Base-by-base conservation (phyloP, 2,329 filamentous ascomycete species). In the Tympanopsis confertula region DNA sequence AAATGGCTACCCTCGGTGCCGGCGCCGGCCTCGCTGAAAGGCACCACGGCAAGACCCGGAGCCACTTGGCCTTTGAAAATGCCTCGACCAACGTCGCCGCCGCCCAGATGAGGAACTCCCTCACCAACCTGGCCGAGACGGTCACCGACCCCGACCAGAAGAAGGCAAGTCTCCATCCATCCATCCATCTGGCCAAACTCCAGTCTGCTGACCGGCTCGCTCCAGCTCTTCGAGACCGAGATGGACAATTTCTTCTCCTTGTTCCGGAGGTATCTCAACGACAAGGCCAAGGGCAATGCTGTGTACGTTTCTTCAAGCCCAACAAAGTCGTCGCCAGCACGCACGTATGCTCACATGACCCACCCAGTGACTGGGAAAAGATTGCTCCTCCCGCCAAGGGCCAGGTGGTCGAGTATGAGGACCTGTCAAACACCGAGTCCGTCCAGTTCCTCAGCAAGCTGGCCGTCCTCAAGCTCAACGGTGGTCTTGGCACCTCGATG, bases 241-340 rank as follows among this genome's bases (percentile, higher is more conserved):
- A 96, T 95, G 88, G 91, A 98, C 77, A 98, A 98, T 79, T 98
- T 98, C 74, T 98, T 98, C 59, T 82, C 87, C 43, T 82, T 98
- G 44, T 98, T 98, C 82, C 84, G 91, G 58, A 80, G 91, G 66
- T 98, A 95, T 66, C 71, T 98, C 46, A 95, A 95, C 60, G 91
- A 96, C 70, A 94, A 95, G 74, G 89, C 91, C 57, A 96, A 96
- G 78, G 88, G 89, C 61, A 95, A 91, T 60, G 78, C 78, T 37
- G 77, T 91, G 74, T 82, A 71, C 47, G 76, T 63, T 41, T 41
- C 20, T 22, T 38, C 38, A 35, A 35, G 32, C 30, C 20, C 12
- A 35, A n/a, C n/a, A n/a, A n/a, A n/a, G n/a, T n/a, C n/a, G n/a
- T n/a, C n/a, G n/a, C n/a, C 29, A 35, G 12, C 19, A 39, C 35